Conservation (phyloP, 768 basidiomycete genomes). For the Boletus huronensis region DNA sequence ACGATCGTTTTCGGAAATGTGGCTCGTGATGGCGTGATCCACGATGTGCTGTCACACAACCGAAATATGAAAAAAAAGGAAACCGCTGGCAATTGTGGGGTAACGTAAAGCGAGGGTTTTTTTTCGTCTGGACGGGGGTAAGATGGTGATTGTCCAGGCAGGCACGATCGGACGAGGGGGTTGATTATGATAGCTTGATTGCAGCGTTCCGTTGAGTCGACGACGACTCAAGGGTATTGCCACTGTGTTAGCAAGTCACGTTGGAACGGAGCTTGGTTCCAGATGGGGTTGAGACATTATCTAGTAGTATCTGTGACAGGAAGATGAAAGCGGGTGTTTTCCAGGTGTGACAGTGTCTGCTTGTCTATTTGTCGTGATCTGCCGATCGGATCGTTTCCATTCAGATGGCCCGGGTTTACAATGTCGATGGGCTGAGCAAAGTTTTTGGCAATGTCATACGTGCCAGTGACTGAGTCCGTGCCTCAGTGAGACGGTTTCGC, state of each 20-base stretch:
- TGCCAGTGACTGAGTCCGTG: not conserved
- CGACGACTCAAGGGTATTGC: not conserved
- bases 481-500: conserved; percentile 1
- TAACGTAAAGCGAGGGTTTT: conserved; percentile 1
- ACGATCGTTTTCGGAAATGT: not conserved
- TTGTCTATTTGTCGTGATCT: conserved; percentile 5
- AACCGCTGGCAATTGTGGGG: not conserved
- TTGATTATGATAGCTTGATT: not conserved
- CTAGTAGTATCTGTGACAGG: not conserved
- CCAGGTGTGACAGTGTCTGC: not conserved
- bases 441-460: conserved; percentile 6
- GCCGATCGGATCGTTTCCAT: not conserved
- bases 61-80: not conserved
- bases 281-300: conserved; percentile 1
- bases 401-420: not conserved
- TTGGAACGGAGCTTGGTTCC: not conserved
- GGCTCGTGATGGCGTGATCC: not conserved
- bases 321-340: not conserved
- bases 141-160: conserved; percentile 3
- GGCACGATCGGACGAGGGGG: not conserved
- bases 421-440: conserved; percentile 1
- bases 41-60: not conserved
- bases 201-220: not conserved
- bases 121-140: not conserved
- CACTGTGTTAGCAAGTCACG: not conserved